Base-by-base conservation (phyloP, 2,329 filamentous ascomycete genomes). In the Paecilomyces variotii region DNA sequence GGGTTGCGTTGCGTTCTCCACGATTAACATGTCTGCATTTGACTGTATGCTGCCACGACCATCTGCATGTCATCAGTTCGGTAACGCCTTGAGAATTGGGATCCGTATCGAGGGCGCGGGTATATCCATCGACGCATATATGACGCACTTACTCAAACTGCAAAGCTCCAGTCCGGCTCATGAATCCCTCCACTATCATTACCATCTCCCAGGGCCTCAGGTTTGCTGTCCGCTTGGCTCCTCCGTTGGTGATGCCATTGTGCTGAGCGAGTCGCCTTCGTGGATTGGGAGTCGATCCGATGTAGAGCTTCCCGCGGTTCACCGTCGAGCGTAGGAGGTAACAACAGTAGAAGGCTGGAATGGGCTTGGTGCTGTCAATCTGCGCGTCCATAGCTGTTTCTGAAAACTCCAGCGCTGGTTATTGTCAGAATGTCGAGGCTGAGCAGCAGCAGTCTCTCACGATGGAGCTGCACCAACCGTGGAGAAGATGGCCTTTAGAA, bases 201-300 rank as follows among this genome's bases (percentile, higher is more conserved):
- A 90, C 84, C 88, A 96, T 95, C 70, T 96, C 89, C 91, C 94
- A 97, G 0, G 94, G 94, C 50, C 90, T 83, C 61, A 92, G 75
- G 3, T 75, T 85, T 10, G 87, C 84, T 0, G 94, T 99, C 53
- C 87, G 83, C 30, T 80, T 84, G 30, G 94, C 94, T 35, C 94
- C 94, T 56, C 94, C 94, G 69, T 85, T 88, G 32, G 82, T 81
- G 55, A 86, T 78, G 56, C 94, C 94, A 81, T 99, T 99, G 76
- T 99, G 94, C 72, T 97, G 94, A 61, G 85, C 86, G 26, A 97
- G 80, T 12, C 94, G 88, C 60, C 93, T 84, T 1, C 86, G 85
- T 50, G 94, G 93, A 69, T 97, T 86, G 0, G 92, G 92, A 0
- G 94, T 97, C 51, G 90, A 96, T 56, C 94, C 94, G 57, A 97